A percentile compares a stretch with the other conserved stretches of the same genome.
These are phyloP conservation scores for Ceratocystis eucalypticola DNA, from an alignment of 2,329 filamentous ascomycete species.

Conservation along the genomic window DNA sequence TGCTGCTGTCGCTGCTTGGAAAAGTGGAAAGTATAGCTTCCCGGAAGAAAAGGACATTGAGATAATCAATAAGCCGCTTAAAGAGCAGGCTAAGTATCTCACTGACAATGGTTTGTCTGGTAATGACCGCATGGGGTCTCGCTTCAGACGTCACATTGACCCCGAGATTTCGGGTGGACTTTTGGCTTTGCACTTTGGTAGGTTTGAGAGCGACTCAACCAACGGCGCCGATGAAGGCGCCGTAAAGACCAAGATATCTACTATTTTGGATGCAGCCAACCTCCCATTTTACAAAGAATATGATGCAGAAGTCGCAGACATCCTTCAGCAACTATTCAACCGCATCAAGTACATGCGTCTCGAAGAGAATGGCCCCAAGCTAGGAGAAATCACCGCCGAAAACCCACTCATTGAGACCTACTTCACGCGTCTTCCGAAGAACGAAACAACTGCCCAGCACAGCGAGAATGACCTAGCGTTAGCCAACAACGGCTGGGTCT, in stretches of 20 bases:
- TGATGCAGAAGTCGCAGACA: slow-evolving; percentile 66
- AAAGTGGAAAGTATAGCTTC: slow-evolving; percentile 41
- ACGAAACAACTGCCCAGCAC: slow-evolving; percentile 64
- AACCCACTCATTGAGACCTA: slow-evolving; percentile 86
- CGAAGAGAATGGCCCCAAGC: slow-evolving; percentile 80
- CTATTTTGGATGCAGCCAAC: slow-evolving; percentile 72
- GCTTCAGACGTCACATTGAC: slow-evolving; percentile 60
- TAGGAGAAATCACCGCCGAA: slow-evolving; percentile 61
- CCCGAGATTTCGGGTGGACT: slow-evolving; percentile 49
- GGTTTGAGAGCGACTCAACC: slow-evolving; percentile 35
- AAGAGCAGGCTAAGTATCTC: slow-evolving; percentile 47
- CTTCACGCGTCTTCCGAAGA: slow-evolving; percentile 77
- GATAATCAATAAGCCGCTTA: slow-evolving; percentile 17
- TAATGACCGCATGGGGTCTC: slow-evolving; percentile 61
- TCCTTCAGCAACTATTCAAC: slow-evolving; percentile 84
- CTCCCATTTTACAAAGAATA: slow-evolving; percentile 85
- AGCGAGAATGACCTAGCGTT: slow-evolving; percentile 64
- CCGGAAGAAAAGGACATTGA: slow-evolving; percentile 31
- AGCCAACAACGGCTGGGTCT: slow-evolving; percentile 97
- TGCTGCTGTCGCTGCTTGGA: slow-evolving; percentile 59
- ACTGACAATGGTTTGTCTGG: slow-evolving; percentile 56
- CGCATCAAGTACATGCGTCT: slow-evolving; percentile 88
- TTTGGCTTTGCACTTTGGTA: slow-evolving; percentile 24
- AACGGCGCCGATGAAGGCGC: slow-evolving; percentile 34
- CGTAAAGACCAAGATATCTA: slow-evolving; percentile 39